Percentiles rank a stretch among this genome's conserved stretches.
phyloP scores from a whole-genome alignment of 371 early-diverging fungal species.

The Parasitella parasitica region DNA sequence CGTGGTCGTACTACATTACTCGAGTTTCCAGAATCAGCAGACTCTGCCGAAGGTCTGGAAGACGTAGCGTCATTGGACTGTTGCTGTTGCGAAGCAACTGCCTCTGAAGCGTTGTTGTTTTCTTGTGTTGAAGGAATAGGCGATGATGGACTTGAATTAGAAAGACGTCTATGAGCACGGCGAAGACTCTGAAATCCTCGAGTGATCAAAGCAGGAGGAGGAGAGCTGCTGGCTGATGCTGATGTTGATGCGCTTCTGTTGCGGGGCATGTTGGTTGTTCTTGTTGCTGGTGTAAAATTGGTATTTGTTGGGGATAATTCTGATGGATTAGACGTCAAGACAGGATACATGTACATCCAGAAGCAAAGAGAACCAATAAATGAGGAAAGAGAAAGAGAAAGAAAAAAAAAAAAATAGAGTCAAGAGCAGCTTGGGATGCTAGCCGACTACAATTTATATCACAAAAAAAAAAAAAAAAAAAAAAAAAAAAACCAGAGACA shows the following conservation, averaged over 20 bases:
- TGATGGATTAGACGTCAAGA: neutral
- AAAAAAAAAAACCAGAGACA: neutral
- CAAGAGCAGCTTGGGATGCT: neutral
- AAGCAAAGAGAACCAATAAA: too few relatives aligned
- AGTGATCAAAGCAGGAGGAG: slow-evolving; percentile 30
- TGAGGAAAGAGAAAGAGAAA: neutral
- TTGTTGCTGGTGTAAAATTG: neutral
- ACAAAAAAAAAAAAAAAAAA: too few relatives aligned
- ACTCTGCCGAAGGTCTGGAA: neutral
- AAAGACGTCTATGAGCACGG: slow-evolving; percentile 29
- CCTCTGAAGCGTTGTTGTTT: neutral
- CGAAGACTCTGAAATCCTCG: slow-evolving; percentile 40
- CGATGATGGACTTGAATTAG: slow-evolving; percentile 13
- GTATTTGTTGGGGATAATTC: neutral
- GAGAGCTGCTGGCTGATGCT: slow-evolving; percentile 13
- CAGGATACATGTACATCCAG: slow-evolving; percentile 6
- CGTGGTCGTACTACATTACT: slow-evolving; percentile 36
- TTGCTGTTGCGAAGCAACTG: neutral
- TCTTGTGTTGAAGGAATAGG: slow-evolving; percentile 2
- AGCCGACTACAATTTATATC: too few relatives aligned
- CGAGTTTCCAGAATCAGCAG: neutral
- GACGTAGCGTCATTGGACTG: neutral
- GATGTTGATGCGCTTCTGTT: slow-evolving; percentile 35
- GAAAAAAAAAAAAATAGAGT: slow-evolving; percentile 5
- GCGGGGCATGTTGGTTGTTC: slow-evolving; percentile 25